These are phyloP conservation scores for Epichloe festucae DNA, from an alignment of 2,329 filamentous ascomycete species.

Conservation along the genomic window DNA sequence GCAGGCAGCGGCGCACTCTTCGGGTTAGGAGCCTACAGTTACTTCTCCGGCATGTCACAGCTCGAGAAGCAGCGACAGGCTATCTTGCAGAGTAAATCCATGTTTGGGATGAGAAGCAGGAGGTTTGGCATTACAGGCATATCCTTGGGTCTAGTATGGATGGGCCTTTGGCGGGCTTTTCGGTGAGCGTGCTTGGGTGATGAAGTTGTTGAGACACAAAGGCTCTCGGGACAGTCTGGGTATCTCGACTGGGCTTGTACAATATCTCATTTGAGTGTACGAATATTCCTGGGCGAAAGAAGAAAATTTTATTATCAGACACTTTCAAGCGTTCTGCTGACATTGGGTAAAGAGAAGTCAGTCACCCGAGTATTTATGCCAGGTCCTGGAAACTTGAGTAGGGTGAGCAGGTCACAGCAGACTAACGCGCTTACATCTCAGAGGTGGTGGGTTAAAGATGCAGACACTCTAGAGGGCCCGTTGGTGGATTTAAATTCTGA, in stretches of 20 bases:
- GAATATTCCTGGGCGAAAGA: background rate
- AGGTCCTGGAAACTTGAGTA: no score
- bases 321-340: no score
- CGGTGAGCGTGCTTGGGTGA: conserved; percentile 26
- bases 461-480: no score
- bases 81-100: conserved; percentile 56
- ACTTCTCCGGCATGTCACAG: conserved; percentile 60
- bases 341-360: no score
- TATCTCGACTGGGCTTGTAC: background rate
- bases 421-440: no score
- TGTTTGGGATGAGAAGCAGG: conserved; percentile 60
- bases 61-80: conserved; percentile 51
- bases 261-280: background rate
- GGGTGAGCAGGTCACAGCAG: no score
- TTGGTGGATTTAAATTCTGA: no score
- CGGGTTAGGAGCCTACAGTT: conserved; percentile 65
- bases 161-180: conserved; percentile 57
- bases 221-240: background rate
- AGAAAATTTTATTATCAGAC: background rate
- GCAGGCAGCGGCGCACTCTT: conserved; percentile 63
- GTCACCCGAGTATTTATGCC: no score
- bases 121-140: conserved; percentile 54
- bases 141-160: conserved; percentile 52
- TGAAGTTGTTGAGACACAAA: background rate
- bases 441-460: no score